Base-by-base conservation (phyloP, 1,284 basidiomycete genomes). In the Naganishia cerealis region DNA sequence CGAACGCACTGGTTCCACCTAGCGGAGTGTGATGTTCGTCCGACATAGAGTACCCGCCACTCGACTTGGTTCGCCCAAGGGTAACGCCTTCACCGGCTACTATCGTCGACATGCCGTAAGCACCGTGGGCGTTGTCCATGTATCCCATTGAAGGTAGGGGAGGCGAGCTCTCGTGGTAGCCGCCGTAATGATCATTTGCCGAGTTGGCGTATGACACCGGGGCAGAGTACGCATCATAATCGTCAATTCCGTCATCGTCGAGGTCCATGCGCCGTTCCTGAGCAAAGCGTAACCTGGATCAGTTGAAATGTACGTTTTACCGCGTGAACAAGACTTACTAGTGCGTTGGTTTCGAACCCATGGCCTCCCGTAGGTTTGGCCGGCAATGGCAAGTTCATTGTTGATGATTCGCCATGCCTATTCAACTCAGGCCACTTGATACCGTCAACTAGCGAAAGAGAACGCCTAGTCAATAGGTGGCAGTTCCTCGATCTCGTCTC, bases 361-460 rank as follows among this genome's bases (percentile, higher is more conserved):
- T 80, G 77, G 61, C 78, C 72, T 26, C 78, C 77, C 4, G 77
- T 78, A 40, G 74, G 72, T 53, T 75, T 70, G 10, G 78, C 79
- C 3, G 80, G 80, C 8, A 81, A 71, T n/a, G 80, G 78, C 67
- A 78, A 75, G 62, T 77, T 74, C n/a, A 74, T 72, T 24, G 72
- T 72, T 0, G 78, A 73, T 9, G 54, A 56, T 67, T 81, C 79
- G 36, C 80, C 80, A 70, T 81, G 79, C 65, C 75, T 72, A 71
- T 81, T 80, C 55, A 81, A 75, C 68, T 81, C 80, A 24, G 80
- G 80, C 77, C 80, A 81, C 66, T 77, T 71, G 72, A 81, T 81
- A 33, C 75, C 78, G 61, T 81, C 68, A 29, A 50, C 68, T 69
- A 48, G 12, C n/a, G 38, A 40, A 3, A 33, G n/a, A 12, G 33